phyloP scores from a whole-genome alignment of 768 basidiomycete genomes.

The Lenzites betulinus region DNA sequence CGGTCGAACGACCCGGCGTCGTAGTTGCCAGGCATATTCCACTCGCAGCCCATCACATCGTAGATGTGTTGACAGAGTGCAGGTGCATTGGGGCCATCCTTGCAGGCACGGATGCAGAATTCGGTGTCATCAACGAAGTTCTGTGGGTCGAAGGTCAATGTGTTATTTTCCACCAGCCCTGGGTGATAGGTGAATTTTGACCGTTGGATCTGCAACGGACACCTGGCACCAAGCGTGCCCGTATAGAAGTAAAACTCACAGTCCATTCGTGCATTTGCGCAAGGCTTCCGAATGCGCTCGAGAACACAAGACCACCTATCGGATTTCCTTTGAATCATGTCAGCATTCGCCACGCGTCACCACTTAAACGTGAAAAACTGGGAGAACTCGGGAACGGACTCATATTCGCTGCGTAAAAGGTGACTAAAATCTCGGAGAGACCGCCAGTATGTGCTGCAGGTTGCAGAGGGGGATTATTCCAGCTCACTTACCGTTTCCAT shows the following conservation, averaged over 20 bases:
- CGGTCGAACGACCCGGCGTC: conserved; percentile 40
- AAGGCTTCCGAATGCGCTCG: conserved; percentile 58
- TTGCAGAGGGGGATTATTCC: too few relatives aligned
- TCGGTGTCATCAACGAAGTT: conserved; percentile 59
- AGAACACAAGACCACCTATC: conserved; percentile 73
- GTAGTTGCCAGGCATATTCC: conserved; percentile 62
- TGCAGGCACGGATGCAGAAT: conserved; percentile 78
- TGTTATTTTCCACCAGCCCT: too few relatives aligned
- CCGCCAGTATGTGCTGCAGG: too few relatives aligned
- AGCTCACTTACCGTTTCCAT: conserved; percentile 46
- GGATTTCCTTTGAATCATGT: conserved; percentile 46
- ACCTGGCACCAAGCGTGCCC: too few relatives aligned
- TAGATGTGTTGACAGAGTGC: conserved; percentile 62
- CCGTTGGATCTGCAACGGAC: too few relatives aligned
- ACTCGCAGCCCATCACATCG: conserved; percentile 56
- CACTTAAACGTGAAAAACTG: too few relatives aligned
- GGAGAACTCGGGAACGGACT: too few relatives aligned
- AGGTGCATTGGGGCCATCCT: conserved; percentile 50
- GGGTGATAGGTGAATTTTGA: too few relatives aligned
- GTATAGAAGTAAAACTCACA: conserved; percentile 32
- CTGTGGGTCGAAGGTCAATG: conserved; percentile 33
- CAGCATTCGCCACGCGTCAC: neutral
- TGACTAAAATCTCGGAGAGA: too few relatives aligned
- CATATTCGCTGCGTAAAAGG: too few relatives aligned
- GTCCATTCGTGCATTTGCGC: conserved; percentile 76